phyloP scores from a whole-genome alignment of 306 rosid species.

The Quercus berberidifolia region DNA sequence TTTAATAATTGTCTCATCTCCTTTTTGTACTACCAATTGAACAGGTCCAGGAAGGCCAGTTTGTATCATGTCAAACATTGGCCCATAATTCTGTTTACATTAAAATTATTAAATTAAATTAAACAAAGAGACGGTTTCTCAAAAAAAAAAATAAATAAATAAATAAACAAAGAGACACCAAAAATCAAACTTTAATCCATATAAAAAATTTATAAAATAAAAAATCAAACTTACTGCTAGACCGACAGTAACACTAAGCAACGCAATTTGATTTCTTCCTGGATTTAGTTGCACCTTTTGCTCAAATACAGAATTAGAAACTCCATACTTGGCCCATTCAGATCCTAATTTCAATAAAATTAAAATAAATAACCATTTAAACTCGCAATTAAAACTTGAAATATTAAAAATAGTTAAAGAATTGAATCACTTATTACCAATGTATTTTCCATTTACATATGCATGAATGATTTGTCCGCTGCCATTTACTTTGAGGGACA shows the following conservation, averaged over 20 bases:
- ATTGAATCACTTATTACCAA: conserved; percentile 22
- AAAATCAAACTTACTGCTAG: conserved; percentile 17
- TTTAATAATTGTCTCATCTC: conserved; percentile 41
- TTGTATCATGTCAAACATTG: conserved; percentile 24
- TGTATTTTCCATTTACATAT: conserved; percentile 41
- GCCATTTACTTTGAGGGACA: conserved; percentile 36
- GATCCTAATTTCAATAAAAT: conserved; percentile 26
- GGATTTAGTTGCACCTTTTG: conserved; percentile 25
- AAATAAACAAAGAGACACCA: neutral
- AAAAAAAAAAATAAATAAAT: too few relatives aligned
- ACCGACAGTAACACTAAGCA: conserved; percentile 51
- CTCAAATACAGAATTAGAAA: conserved; percentile 30
- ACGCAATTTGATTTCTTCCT: conserved; percentile 39
- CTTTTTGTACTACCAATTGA: conserved; percentile 26
- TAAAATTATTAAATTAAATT: too few relatives aligned
- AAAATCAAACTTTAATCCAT: neutral
- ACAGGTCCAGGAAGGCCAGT: conserved; percentile 42
- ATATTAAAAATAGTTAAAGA: neutral
- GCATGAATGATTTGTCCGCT: conserved; percentile 51
- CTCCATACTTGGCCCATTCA: conserved; percentile 38
- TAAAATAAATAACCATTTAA: neutral
- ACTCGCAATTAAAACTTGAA: neutral
- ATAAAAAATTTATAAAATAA: neutral
- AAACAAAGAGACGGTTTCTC: neutral
- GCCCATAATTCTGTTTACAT: conserved; percentile 39